Percentiles rank a stretch among this genome's conserved stretches.
phyloP scores from a whole-genome alignment of 2,329 filamentous ascomycete species.

The Madurella fahalii region DNA sequence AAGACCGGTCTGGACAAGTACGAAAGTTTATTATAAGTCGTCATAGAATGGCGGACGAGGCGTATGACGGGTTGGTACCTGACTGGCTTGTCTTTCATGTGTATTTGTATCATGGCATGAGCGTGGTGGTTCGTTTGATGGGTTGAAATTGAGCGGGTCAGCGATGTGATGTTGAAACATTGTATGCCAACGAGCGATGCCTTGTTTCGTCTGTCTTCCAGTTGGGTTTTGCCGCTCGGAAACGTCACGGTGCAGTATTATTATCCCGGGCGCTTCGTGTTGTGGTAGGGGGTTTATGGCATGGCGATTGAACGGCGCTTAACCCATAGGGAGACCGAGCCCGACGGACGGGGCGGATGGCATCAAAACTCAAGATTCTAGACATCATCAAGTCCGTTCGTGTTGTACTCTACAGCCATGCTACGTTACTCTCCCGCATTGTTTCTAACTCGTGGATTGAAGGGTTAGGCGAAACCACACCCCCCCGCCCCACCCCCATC shows the following conservation, averaged over 20 bases:
- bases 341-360: neutral
- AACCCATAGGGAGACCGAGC: no score
- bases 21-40: slow-evolving; percentile 55
- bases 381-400: neutral
- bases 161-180: neutral
- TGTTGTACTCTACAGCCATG: neutral
- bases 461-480: neutral
- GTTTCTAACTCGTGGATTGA: neutral
- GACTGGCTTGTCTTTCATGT: neutral
- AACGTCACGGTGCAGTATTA: no score
- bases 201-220: no score
- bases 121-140: neutral
- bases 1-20: slow-evolving; percentile 63
- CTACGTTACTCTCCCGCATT: neutral
- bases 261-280: no score
- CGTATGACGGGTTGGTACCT: no score
- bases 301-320: no score
- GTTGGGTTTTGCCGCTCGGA: no score
- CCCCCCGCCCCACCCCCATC: no score
- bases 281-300: no score
- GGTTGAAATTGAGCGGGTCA: neutral
- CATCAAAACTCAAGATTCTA: neutral
- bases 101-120: neutral
- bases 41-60: neutral
- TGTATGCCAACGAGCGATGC: no score